Base-by-base conservation (phyloP, 352 stramenopile genomes). In the Blastocystis sp. region DNA sequence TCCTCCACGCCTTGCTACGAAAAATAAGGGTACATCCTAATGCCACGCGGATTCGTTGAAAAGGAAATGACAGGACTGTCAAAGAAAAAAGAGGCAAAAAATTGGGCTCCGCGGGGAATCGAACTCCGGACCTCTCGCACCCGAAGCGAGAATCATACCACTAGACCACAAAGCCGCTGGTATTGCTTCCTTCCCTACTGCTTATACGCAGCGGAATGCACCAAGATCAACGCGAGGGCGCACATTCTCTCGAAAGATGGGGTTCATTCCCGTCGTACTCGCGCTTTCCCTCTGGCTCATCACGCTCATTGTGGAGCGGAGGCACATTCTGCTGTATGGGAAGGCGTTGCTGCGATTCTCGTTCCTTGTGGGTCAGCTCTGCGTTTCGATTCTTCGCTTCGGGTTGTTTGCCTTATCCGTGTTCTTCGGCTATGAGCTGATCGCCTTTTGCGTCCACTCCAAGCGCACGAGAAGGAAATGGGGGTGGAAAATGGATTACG, bases 121-220 rank as follows among this genome's bases (percentile, higher is more conserved):
- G 66, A 77, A 77, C 66, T 77, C 66, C 41, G 66, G 66, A 77
- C 66, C 66, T 77, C 66, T 77, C 66, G 66, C 66, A 77, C 66
- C 66, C 66, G 43, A 77, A 77, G 66, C 66, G 66, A 77, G 66
- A 77, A 77, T 77, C 66, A 77, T 77, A 77, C 66, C 66, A 77
- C 66, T 77, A 77, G 66, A 77, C 66, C 66, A 77, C 66, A 77
- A 77, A 43, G 66, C 66, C 66, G 23, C 66, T 38, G 40, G n/a
- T 17, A n/a, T 14, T 21, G 1, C 19, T 53, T 74, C 41, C 23
- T 74, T 28, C 34, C 34, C 11, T 41, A 38, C 11, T 40, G 14
- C n/a, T 23, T 69, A 34, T 69, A 28, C 21, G 62, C n/a, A 34
- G 28, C 28, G 28, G 28, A 34, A 34, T 34, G 28, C 28, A 34